phyloP scores from a whole-genome alignment of 2,329 filamentous ascomycete genomes.

The Ramularia endophylla region DNA sequence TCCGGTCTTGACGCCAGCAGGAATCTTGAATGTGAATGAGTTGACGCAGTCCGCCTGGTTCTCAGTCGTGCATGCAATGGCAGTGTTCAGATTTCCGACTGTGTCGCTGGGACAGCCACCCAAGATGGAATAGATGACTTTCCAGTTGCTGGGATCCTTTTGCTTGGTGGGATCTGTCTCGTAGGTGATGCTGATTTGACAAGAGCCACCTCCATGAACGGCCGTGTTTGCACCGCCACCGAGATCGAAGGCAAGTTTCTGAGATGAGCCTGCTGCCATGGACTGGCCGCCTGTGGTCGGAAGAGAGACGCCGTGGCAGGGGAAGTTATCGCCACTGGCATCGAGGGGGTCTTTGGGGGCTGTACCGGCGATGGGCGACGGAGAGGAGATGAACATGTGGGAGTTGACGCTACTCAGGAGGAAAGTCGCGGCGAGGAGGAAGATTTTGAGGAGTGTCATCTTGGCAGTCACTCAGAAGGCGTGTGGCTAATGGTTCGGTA shows the following conservation, averaged over 20 bases:
- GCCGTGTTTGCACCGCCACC: conserved; percentile 55
- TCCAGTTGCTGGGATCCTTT: conserved; percentile 58
- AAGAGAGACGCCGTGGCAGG: conserved; percentile 64
- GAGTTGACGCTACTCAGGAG: conserved; percentile 54
- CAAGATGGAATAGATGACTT: conserved; percentile 82
- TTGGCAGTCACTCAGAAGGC: not conserved
- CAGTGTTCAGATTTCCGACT: conserved; percentile 48
- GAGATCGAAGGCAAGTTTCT: conserved; percentile 55
- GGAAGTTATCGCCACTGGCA: conserved; percentile 61
- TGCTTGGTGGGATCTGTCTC: conserved; percentile 60
- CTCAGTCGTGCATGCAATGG: conserved; percentile 7
- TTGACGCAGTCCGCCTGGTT: conserved; percentile 33
- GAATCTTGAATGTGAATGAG: conserved; percentile 65
- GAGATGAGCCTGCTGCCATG: conserved; percentile 58
- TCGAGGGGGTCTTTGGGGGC: conserved; percentile 59
- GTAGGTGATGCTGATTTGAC: conserved; percentile 80
- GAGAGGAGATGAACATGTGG: conserved; percentile 69
- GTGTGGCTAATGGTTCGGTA: not conserved
- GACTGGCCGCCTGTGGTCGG: conserved; percentile 42
- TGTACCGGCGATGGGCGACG: conserved; percentile 52
- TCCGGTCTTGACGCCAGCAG: conserved; percentile 64
- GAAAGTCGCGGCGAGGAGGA: conserved; percentile 46
- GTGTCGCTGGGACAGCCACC: conserved; percentile 72
- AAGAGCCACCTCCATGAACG: conserved; percentile 85
- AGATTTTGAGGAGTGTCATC: not conserved